Evolutionary conservation across 2,329 filamentous ascomycete species (phyloP), one percentile per base, ranked within the genome.

Genomic region (Trichoderma brevicompactum): DNA sequence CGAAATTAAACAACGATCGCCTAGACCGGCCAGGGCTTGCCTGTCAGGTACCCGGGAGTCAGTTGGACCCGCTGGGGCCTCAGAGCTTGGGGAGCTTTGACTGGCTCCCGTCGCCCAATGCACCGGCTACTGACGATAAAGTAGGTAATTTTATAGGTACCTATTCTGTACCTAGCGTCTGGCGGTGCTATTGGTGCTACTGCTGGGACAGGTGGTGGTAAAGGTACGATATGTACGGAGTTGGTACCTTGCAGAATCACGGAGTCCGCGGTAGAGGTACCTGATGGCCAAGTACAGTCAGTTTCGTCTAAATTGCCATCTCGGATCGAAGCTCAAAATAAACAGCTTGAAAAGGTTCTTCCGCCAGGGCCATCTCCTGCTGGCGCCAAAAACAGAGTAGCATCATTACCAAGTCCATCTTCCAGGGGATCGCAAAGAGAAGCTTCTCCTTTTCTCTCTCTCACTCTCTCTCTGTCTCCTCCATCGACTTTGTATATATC

Each of bases 271-370:
- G 53, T 32, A 28, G 23, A 2, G 23, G 23, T 28, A 28, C 23
- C 23, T 28, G 5, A 28, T 3, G 23, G 23, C 23, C 5, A 28
- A 5, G 23, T 28, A 28, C 23, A 28, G 23, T 28, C 2, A 36
- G 53, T 32, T 56, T 56, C 53, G 53, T 43, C 23, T 28, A 56
- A 43, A 56, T 43, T 43, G 40, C 19, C 53, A 43, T n/a, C 38
- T 43, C 13, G 38, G 53, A 1, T 32, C 38, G 23, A n/a, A 17
- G 13, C 53, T 17, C 38, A 54, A 32, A 43, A 56, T 56, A 43
- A n/a, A 56, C 7, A 23, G 19, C 50, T 19, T 19, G 34, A 19
- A 17, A 53, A 36, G 40, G 23, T 28, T 28, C 23, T 28, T 28
- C 23, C 23, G 23, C 23, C 23, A 28, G 23, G 23, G 23, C 23